Evolutionary conservation across 148 eudicot species (phyloP).

Genomic region (Amaranthus hypochondriacus): DNA sequence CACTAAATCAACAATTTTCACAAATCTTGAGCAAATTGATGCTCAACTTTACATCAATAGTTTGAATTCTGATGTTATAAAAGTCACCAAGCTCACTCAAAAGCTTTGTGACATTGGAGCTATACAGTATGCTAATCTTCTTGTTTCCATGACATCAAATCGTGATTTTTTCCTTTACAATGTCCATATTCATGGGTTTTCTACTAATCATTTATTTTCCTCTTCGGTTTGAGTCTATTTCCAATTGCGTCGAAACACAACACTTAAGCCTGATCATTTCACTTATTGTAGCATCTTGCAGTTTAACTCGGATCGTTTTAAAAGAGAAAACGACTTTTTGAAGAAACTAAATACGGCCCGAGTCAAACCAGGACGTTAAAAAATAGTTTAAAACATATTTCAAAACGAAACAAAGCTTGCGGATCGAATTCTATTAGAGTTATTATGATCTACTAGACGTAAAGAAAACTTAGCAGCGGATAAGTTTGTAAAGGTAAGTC

Average conservation of each 20-base stretch:
- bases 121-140: slow-evolving; percentile 36
- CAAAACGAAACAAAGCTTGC: too few species aligned
- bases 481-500: too few species aligned
- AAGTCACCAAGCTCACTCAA: slow-evolving; percentile 62
- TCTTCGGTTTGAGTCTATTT: slow-evolving; percentile 32
- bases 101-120: slow-evolving; percentile 46
- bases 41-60: slow-evolving; percentile 57
- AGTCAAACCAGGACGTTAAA: too few species aligned
- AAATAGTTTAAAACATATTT: too few species aligned
- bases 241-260: slow-evolving; percentile 28
- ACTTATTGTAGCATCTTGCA: too few species aligned
- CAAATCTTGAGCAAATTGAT: slow-evolving; percentile 55
- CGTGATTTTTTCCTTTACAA: slow-evolving; percentile 62
- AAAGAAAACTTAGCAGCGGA: too few species aligned
- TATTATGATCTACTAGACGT: too few species aligned
- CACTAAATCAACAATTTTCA: slow-evolving; percentile 33
- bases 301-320: too few species aligned
- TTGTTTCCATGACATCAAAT: slow-evolving; percentile 32
- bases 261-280: slow-evolving; percentile 40
- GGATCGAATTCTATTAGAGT: too few species aligned
- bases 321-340: too few species aligned
- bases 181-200: slow-evolving; percentile 40
- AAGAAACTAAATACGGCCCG: too few species aligned
- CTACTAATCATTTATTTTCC: slow-evolving; percentile 22
- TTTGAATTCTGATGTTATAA: slow-evolving; percentile 35